Conservation (phyloP, 331 rosid species). For the Pyrus hybrid region DNA sequence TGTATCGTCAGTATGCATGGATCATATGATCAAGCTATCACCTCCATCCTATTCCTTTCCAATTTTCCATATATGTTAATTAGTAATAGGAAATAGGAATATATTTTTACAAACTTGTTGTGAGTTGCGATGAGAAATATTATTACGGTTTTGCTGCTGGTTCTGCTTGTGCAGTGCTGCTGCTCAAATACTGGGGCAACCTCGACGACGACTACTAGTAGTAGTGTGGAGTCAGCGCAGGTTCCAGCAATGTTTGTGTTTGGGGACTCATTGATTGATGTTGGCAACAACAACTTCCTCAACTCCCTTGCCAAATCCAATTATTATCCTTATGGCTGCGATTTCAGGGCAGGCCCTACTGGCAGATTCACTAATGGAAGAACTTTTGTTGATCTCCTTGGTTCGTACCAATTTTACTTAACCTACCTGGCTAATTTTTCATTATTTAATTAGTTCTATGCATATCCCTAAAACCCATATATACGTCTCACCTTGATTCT, state of each 20-base stretch:
- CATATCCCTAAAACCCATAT: too few species aligned
- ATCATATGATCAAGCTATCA: background rate
- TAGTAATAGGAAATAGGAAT: too few species aligned
- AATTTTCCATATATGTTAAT: background rate
- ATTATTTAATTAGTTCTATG: too few species aligned
- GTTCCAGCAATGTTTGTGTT: slow-evolving; percentile 76
- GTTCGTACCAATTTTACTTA: slow-evolving; percentile 17
- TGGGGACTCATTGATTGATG: slow-evolving; percentile 82
- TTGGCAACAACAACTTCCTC: slow-evolving; percentile 73
- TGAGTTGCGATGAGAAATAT: background rate
- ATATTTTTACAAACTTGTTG: background rate
- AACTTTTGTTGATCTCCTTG: slow-evolving; percentile 57
- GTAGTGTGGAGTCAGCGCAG: slow-evolving; percentile 15
- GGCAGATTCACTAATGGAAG: slow-evolving; percentile 80
- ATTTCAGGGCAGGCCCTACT: slow-evolving; percentile 39
- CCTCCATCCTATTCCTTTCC: background rate
- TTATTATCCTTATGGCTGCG: slow-evolving; percentile 69
- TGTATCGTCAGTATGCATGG: slow-evolving; percentile 10
- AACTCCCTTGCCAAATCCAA: slow-evolving; percentile 49
- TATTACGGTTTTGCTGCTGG: slow-evolving; percentile 5
- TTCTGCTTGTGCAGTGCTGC: background rate
- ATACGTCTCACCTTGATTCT: too few species aligned
- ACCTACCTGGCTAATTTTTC: too few species aligned
- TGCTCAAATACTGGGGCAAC: background rate
- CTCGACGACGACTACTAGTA: background rate